Evolutionary conservation across 768 basidiomycete species (phyloP).

Genomic region (Plicaturopsis crispa): DNA sequence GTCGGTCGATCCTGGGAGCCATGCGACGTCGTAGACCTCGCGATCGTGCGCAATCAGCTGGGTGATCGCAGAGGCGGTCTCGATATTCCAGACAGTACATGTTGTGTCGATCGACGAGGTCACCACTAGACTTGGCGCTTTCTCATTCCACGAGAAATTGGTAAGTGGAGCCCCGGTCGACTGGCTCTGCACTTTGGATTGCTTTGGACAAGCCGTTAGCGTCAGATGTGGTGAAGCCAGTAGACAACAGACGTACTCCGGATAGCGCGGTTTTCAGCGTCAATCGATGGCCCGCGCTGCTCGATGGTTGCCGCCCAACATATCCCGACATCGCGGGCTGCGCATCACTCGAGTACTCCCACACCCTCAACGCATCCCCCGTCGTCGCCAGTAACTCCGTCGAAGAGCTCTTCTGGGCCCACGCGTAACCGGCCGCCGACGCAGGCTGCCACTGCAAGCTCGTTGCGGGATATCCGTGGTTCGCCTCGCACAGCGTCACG

Average conservation of each 20-base stretch:
- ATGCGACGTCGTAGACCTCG: slow-evolving; percentile 96
- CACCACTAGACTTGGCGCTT: slow-evolving; percentile 83
- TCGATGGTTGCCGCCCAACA: slow-evolving; percentile 57
- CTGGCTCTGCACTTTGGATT: slow-evolving; percentile 87
- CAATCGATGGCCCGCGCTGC: slow-evolving; percentile 52
- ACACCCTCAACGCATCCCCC: slow-evolving; percentile 87
- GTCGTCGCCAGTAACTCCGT: slow-evolving; percentile 90
- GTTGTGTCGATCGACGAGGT: slow-evolving; percentile 99
- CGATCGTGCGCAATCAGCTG: slow-evolving; percentile 97
- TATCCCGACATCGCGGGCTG: slow-evolving; percentile 50
- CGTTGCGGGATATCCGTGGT: slow-evolving; percentile 90
- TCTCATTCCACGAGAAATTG: slow-evolving; percentile 96
- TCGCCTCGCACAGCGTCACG: slow-evolving; percentile 73
- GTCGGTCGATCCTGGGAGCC: slow-evolving; percentile 92
- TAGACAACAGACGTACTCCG: slow-evolving; percentile 47
- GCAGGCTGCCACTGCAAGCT: slow-evolving; percentile 91
- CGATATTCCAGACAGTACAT: slow-evolving; percentile 98
- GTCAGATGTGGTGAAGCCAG: slow-evolving; percentile 1
- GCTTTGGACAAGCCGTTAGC: slow-evolving; percentile 27
- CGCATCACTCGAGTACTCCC: slow-evolving; percentile 76
- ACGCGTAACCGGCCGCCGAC: slow-evolving; percentile 50
- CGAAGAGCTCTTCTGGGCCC: slow-evolving; percentile 58
- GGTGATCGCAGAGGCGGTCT: slow-evolving; percentile 87
- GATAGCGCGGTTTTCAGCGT: slow-evolving; percentile 72
- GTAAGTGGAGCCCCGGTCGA: slow-evolving; percentile 86